These are phyloP conservation scores for Moesziomyces antarcticus DNA, from an alignment of 1,284 basidiomycete genomes.

Conservation along the genomic window DNA sequence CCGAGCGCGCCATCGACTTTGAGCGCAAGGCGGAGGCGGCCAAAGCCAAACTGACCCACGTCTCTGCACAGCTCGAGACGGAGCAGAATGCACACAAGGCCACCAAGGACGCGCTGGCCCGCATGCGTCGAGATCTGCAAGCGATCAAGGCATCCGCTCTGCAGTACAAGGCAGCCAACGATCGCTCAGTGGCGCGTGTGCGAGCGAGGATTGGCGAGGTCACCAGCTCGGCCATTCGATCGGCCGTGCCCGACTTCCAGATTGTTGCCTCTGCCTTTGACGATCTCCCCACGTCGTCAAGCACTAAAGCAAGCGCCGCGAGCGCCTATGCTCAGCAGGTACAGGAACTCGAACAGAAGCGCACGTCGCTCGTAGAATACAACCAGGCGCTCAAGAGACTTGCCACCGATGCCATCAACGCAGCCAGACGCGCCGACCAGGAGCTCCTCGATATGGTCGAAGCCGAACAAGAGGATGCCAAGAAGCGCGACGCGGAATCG, in stretches of 20 bases:
- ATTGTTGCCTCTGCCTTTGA: slow-evolving; percentile 44
- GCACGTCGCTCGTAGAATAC: slow-evolving; percentile 42
- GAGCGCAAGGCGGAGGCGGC: slow-evolving; percentile 48
- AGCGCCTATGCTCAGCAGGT: slow-evolving; percentile 40
- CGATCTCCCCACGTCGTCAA: slow-evolving; percentile 14
- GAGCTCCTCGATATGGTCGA: slow-evolving; percentile 42
- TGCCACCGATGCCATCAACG: slow-evolving; percentile 52
- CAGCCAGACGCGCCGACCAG: slow-evolving; percentile 34
- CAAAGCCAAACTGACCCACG: slow-evolving; percentile 33
- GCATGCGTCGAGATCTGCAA: slow-evolving; percentile 41
- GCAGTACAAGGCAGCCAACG: slow-evolving; percentile 47
- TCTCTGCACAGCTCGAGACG: slow-evolving; percentile 26
- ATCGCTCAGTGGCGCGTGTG: slow-evolving; percentile 42
- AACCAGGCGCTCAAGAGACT: slow-evolving; percentile 50
- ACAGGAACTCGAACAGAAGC: slow-evolving; percentile 50
- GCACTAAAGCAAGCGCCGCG: slow-evolving; percentile 13
- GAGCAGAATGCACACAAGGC: slow-evolving; percentile 43
- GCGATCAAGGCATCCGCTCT: slow-evolving; percentile 44
- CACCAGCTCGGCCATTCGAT: slow-evolving; percentile 47
- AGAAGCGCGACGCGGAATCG: slow-evolving; percentile 16
- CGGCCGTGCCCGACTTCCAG: slow-evolving; percentile 48
- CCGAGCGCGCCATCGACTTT: slow-evolving; percentile 34
- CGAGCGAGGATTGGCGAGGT: slow-evolving; percentile 50
- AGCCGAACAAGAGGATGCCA: slow-evolving; percentile 34
- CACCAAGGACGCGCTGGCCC: slow-evolving; percentile 48